Evolutionary conservation across 495 filamentous ascomycete species (phyloP).

Genomic region (Paragyromitra xinjiangensis): DNA sequence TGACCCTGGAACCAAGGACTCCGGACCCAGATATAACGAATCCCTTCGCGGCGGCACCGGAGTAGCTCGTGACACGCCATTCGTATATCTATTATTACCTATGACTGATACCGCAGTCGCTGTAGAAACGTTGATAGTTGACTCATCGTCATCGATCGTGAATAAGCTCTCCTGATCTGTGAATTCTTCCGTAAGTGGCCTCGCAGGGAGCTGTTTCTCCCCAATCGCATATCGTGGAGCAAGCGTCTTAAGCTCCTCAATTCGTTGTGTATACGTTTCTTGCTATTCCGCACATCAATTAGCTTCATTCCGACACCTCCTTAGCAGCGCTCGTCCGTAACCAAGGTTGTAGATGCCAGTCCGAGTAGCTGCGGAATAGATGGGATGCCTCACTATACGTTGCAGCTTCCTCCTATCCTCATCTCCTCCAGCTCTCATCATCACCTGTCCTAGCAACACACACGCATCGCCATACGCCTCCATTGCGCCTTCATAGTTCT

Average conservation of each 20-base stretch:
- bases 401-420: slow-evolving; percentile 88
- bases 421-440: slow-evolving; percentile 78
- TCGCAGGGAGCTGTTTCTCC: slow-evolving; percentile 75
- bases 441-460: slow-evolving; percentile 81
- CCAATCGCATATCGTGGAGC: slow-evolving; percentile 66
- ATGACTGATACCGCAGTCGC: slow-evolving; percentile 62
- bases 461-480: slow-evolving; percentile 92
- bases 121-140: slow-evolving; percentile 60
- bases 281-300: slow-evolving; percentile 65
- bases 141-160: slow-evolving; percentile 64
- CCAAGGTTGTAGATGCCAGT: not conserved
- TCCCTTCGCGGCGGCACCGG: slow-evolving; percentile 58
- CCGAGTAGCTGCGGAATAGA: slow-evolving; percentile 14
- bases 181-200: slow-evolving; percentile 77
- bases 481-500: slow-evolving; percentile 91
- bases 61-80: slow-evolving; percentile 53
- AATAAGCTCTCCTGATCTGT: slow-evolving; percentile 64
- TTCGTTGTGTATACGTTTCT: slow-evolving; percentile 86
- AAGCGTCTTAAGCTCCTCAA: slow-evolving; percentile 79
- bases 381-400: slow-evolving; percentile 75
- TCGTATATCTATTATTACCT: slow-evolving; percentile 55
- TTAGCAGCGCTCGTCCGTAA: slow-evolving; percentile 10
- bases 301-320: slow-evolving; percentile 34
- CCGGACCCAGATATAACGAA: slow-evolving; percentile 57
- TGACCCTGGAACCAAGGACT: slow-evolving; percentile 26